Evolutionary conservation across 2,329 filamentous ascomycete species (phyloP), one percentile per base, ranked within the genome.

Genomic region (Trichoderma atroviride): DNA sequence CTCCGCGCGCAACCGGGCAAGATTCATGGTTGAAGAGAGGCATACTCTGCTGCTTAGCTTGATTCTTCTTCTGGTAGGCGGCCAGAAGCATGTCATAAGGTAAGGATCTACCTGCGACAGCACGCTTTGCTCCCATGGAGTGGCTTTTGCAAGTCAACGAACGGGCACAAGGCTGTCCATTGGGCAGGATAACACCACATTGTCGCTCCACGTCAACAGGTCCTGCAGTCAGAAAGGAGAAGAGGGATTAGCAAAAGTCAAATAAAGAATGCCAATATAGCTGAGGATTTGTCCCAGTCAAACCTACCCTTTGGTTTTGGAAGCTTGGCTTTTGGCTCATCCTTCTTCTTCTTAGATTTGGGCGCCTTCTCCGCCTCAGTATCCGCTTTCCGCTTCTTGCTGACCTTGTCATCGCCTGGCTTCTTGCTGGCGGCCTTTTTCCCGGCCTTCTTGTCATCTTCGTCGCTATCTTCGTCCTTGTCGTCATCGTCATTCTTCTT

Each of bases 41-140:
- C 91, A 82, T 85, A 94, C 93, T 97, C 80, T 98, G 96, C 82
- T 97, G 93, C 77, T 97, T 97, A 27, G 96, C 96, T 80, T 98
- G 96, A 76, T 99, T 99, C 85, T 97, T 98, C 86, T 98, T 97
- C 79, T 96, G 92, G 76, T 96, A 96, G 9, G 91, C 91, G 16
- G 92, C 90, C 47, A 97, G 85, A 50, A 97, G 83, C 91, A 97
- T 96, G 79, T 97, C 94, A 77, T 97, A 97, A 1, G 94, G 94
- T 70, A 97, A 82, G 56, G 92, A 96, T 71, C 94, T 87, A 0
- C 94, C 94, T 5, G 93, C 91, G 3, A 97, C 94, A 0, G 92
- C 91, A 74, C 94, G 87, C 81, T 97, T 97, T 5, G 94, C 91
- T 13, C 94, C 94, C 94, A 97, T 97, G n/a, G 87, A 91, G 73